A percentile compares a stretch with the other conserved stretches of the same genome.
phyloP scores from a whole-genome alignment of 495 filamentous ascomycete species.

The Xylaria acuta region DNA sequence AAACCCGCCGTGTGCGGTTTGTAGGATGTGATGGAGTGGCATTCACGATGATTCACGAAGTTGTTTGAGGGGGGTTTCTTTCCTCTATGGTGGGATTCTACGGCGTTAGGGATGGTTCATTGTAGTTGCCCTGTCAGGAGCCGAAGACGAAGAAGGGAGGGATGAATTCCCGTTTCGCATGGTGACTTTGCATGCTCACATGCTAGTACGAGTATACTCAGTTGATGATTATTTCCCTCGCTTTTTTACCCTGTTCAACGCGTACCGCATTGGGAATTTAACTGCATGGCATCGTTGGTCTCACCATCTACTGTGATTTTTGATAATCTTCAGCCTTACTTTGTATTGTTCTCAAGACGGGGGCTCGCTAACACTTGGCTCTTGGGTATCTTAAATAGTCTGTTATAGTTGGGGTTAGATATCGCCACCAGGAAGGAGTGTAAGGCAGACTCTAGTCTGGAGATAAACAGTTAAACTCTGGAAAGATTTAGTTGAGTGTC shows the following conservation, averaged over 20 bases:
- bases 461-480: not conserved
- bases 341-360: not conserved
- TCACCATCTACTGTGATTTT: not conserved
- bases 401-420: not conserved
- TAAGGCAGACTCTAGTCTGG: not conserved
- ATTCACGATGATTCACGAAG: constrained; percentile 23
- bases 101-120: constrained; percentile 25
- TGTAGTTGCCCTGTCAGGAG: not conserved
- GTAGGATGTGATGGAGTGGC: constrained; percentile 16
- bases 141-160: not conserved
- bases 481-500: not conserved
- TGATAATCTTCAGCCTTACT: not conserved
- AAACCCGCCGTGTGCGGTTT: not conserved
- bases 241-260: not conserved
- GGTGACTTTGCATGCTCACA: constrained; percentile 4
- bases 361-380: not conserved
- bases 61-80: not conserved
- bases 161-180: not conserved
- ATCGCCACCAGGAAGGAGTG: not conserved
- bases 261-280: not conserved
- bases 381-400: not conserved
- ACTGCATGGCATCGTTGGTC: not conserved
- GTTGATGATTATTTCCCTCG: constrained; percentile 11
- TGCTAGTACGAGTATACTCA: constrained; percentile 15
- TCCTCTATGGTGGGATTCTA: not conserved